A percentile compares a stretch with the other conserved stretches of the same genome.
These are phyloP conservation scores for Fusarium drepaniforme DNA, from an alignment of 2,329 filamentous ascomycete species.

Conservation along the genomic window DNA sequence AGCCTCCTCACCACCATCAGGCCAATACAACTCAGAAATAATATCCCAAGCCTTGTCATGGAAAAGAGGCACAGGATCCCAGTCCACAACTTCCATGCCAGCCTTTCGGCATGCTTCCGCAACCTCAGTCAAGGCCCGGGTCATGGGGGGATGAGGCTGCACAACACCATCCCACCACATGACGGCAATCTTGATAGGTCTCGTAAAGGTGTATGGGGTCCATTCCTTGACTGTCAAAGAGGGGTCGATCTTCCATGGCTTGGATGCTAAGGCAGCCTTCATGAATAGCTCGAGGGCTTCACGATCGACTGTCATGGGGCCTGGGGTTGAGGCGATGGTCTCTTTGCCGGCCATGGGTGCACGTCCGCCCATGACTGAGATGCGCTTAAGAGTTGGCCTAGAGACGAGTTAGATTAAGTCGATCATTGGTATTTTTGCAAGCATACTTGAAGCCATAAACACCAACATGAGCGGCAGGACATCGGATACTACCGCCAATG, in stretches of 20 bases:
- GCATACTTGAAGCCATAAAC: conserved; percentile 52
- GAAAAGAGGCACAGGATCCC: conserved; percentile 62
- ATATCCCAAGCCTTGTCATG: conserved; percentile 65
- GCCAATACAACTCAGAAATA: conserved; percentile 62
- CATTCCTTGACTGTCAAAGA: conserved; percentile 48
- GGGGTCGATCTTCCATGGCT: conserved; percentile 52
- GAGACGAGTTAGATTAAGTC: neutral
- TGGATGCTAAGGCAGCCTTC: conserved; percentile 45
- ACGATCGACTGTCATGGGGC: conserved; percentile 51
- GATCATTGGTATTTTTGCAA: too few species aligned
- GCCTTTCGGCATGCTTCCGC: conserved; percentile 61
- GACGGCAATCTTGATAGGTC: conserved; percentile 70
- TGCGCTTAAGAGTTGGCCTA: conserved; percentile 49
- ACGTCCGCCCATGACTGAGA: conserved; percentile 44
- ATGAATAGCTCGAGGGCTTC: conserved; percentile 52
- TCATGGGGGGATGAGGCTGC: conserved; percentile 69
- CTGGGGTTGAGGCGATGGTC: conserved; percentile 47
- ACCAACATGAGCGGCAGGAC: conserved; percentile 52
- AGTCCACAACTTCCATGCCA: conserved; percentile 67
- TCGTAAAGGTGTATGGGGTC: conserved; percentile 49
- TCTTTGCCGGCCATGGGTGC: conserved; percentile 51
- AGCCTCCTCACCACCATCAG: conserved; percentile 70
- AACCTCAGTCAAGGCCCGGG: conserved; percentile 66
- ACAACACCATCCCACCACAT: conserved; percentile 71
- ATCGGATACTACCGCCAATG: conserved; percentile 56